A percentile compares a stretch with the other conserved stretches of the same genome.
Conservation (phyloP, 2,329 filamentous ascomycete genomes). For the Shiraia bambusicola region DNA sequence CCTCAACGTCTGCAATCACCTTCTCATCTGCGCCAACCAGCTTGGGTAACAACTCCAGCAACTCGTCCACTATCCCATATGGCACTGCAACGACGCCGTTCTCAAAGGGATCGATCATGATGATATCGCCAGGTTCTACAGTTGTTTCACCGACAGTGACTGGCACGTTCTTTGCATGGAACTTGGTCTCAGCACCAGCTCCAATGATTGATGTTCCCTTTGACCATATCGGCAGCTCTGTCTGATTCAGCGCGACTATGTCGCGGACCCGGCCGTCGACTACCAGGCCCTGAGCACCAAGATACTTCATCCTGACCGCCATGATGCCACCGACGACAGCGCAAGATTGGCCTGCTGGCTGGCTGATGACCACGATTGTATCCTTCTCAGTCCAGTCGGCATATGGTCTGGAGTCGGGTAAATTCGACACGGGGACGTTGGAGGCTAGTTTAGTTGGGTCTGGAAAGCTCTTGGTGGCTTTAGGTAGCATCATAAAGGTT, state of each 20-base stretch:
- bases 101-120: constrained; percentile 69
- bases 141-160: constrained; percentile 42
- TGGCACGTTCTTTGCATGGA: constrained; percentile 54
- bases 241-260: constrained; percentile 59
- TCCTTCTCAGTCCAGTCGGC: constrained; percentile 63
- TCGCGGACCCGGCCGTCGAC: constrained; percentile 70
- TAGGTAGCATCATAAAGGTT: constrained; percentile 64
- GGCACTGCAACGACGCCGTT: constrained; percentile 69
- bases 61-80: constrained; percentile 57
- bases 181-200: constrained; percentile 57
- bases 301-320: constrained; percentile 66
- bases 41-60: constrained; percentile 59
- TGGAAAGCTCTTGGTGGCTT: constrained; percentile 49
- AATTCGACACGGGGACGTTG: constrained; percentile 31
- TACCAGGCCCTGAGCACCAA: constrained; percentile 63
- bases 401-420: constrained; percentile 58
- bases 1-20: constrained; percentile 59
- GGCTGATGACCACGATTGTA: constrained; percentile 67
- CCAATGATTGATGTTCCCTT: constrained; percentile 60
- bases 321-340: constrained; percentile 77
- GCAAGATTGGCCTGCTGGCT: constrained; percentile 65
- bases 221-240: constrained; percentile 61
- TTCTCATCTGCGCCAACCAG: constrained; percentile 47
- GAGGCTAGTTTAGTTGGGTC: constrained; percentile 36
- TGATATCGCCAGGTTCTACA: constrained; percentile 59